Evolutionary conservation across 1,284 basidiomycete genomes (phyloP), one percentile per base, ranked within the genome.

Genomic region (Vanrija humicola): DNA sequence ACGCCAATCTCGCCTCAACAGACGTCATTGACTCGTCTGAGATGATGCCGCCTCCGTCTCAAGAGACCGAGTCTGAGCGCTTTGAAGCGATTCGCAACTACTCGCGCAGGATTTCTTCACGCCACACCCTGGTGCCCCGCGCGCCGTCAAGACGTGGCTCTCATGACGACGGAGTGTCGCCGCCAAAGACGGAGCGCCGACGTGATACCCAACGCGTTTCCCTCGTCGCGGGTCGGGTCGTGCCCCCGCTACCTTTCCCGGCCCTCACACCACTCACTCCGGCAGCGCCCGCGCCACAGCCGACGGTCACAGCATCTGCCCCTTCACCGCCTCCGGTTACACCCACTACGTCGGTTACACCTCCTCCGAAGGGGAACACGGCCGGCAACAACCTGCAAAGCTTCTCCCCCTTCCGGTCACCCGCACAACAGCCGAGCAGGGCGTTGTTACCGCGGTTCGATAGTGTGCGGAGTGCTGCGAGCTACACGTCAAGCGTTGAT

Each of bases 391-490:
- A 34, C 34, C 56, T 78, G 25, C 66, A 70, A 43, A 72, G 72
- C 4, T 78, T 77, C 54, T 77, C 74, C 19, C 72, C 75, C 1
- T 76, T 78, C 64, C 64, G 65, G 6, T 59, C 64, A 6, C 61
- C 63, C 14, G 48, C 64, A 43, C 48, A 50, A 26, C 54, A 61
- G 19, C 15, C 43, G 16, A 6, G n/a, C n/a, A 14, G 34, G 25
- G 44, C 18, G 10, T 34, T 55, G 43, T 64, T 59, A 10, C 18
- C 49, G 23, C 63, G 71, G 28, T 58, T 70, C 15, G 72, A 74
- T 48, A 68, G 66, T 38, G 23, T 42, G 18, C 40, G 19, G 26
- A 44, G 23, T 39, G 48, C 18, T 64, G 61, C 1, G 51, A 75
- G 73, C 16, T 44, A 72, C 18, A 73, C 75, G 9, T 70, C 75